Conservation (phyloP, 192 early-diverging fungal genomes). For the Linnemannia zychae region DNA sequence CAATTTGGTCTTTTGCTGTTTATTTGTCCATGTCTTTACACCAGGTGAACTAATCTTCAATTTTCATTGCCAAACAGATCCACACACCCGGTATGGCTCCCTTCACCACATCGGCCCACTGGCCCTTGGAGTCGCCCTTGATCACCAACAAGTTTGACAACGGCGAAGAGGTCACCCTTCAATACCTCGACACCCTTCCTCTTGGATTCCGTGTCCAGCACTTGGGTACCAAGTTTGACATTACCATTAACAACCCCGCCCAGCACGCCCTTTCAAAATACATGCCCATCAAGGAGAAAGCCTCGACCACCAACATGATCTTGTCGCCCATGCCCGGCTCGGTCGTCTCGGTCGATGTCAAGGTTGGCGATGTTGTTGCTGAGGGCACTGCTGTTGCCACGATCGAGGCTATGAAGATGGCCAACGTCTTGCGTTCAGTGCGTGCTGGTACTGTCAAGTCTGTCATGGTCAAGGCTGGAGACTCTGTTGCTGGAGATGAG, state of each 20-base stretch:
- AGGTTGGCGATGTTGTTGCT: conserved; percentile 81
- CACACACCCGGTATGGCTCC: conserved; percentile 41
- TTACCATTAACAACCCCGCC: conserved; percentile 68
- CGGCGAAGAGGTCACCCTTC: conserved; percentile 66
- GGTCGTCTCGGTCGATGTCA: conserved; percentile 86
- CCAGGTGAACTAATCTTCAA: neutral
- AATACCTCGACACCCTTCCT: conserved; percentile 80
- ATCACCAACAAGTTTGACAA: conserved; percentile 65
- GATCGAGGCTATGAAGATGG: conserved; percentile 99
- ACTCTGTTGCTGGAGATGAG: conserved; percentile 85
- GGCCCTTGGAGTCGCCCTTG: conserved; percentile 84
- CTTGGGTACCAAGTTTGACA: conserved; percentile 86
- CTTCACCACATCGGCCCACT: conserved; percentile 65
- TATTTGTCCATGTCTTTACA: neutral
- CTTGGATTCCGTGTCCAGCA: conserved; percentile 87
- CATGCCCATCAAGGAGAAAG: conserved; percentile 83
- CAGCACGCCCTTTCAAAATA: conserved; percentile 77
- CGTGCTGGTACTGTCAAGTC: conserved; percentile 83
- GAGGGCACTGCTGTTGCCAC: conserved; percentile 89
- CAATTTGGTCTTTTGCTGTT: neutral
- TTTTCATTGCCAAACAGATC: conserved; percentile 39
- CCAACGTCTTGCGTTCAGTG: conserved; percentile 89
- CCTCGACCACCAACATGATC: conserved; percentile 80
- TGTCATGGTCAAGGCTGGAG: conserved; percentile 78
- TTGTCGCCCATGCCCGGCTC: conserved; percentile 93